Evolutionary conservation across 1,284 basidiomycete genomes (phyloP), one percentile per base, ranked within the genome.

Genomic region (Volvariella volvacea): DNA sequence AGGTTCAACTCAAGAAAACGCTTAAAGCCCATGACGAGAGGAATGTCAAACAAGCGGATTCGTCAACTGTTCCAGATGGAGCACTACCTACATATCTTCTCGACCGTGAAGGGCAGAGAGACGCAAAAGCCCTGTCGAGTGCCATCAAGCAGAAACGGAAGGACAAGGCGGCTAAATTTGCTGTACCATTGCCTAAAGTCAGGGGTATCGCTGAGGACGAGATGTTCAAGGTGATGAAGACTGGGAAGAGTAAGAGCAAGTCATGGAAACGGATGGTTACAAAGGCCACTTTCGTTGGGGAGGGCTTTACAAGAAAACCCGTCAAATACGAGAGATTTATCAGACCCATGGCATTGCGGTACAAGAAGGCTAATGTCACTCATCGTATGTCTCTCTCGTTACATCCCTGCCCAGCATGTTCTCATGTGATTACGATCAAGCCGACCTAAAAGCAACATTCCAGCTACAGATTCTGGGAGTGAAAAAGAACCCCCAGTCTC

Each of bases 241-340:
- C 95, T 0, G 96, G 96, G 46, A 98, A 98, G 75, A 88, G 82
- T 61, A 98, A 95, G 73, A 83, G 80, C 62, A 99, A 99, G 68
- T 80, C 88, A 20, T 99, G 96, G 96, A 99, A 99, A 73, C 81
- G 96, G 54, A 98, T 99, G 95, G 92, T 99, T 52, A 97, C 94
- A 53, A 99, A 99, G 69, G 94, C 95, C 38, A 98, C 95, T 1
- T 99, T 99, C 62, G 95, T 99, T 36, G 95, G 95, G 8, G 94
- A 97, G 66, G 88, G 92, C 31, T 99, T 99, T 65, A 99, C 96
- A 12, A 77, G 96, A 52, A 99, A 99, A 66, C 96, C 96, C 0
- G 94, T 97, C 47, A 99, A 99, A 73, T 89, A 99, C 81, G 96
- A 99, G 71, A 78, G 96, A 39, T 99, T 99, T 65, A 85, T 99